These are phyloP conservation scores for Acacia acuminata DNA, from an alignment of 306 rosid species.

Conservation along the genomic window DNA sequence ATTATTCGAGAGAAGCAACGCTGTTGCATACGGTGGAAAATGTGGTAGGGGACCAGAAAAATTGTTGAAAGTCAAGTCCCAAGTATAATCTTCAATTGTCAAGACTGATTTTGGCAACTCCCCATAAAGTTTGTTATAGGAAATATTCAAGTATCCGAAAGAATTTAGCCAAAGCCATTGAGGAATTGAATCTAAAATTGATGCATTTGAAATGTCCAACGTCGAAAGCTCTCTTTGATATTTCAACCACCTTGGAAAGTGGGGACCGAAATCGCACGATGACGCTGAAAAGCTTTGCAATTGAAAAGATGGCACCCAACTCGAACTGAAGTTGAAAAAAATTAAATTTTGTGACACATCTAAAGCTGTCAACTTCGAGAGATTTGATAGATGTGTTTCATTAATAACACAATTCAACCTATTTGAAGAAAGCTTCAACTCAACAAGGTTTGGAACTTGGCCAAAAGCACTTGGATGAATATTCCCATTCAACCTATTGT, in stretches of 20 bases:
- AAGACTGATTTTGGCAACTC: too few relatives aligned
- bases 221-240: neutral
- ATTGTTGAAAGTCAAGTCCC: too few relatives aligned
- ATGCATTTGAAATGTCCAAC: constrained; percentile 1
- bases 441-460: neutral
- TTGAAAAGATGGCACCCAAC: constrained; percentile 41
- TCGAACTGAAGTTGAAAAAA: constrained; percentile 29
- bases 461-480: constrained; percentile 14
- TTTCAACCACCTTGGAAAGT: constrained; percentile 48
- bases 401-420: constrained; percentile 11
- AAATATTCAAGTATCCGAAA: neutral
- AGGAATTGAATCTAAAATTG: constrained; percentile 31
- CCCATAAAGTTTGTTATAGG: constrained; percentile 32
- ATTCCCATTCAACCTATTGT: constrained; percentile 6
- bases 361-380: neutral
- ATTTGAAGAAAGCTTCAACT: neutral
- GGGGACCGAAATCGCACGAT: constrained; percentile 35
- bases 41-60: too few relatives aligned
- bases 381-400: constrained; percentile 32
- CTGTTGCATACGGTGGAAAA: neutral
- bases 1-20: neutral
- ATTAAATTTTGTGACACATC: constrained; percentile 20
- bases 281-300: neutral
- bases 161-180: constrained; percentile 24
- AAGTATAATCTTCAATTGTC: too few relatives aligned